Evolutionary conservation across 441 rosid species (phyloP), one percentile per base, ranked within the genome.

Genomic region (Lepidium campestre): DNA sequence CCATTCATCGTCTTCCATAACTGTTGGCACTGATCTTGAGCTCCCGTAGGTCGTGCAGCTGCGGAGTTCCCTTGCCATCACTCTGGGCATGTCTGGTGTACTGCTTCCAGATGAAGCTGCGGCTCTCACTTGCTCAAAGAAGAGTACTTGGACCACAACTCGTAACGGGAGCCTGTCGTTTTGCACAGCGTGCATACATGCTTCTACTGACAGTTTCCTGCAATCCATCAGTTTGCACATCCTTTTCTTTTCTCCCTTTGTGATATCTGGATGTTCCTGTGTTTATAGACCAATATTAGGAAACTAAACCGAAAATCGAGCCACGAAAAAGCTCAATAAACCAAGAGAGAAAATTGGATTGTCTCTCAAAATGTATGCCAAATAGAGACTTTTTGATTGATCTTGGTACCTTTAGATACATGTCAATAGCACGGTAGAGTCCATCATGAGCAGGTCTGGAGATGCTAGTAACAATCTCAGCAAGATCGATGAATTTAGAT

Each of bases 221-320:
- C 98, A 92, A 71, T 92, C 96, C 96, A 91, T 89, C 65, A 91
- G 66, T 70, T 80, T 86, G 82, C 98, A 91, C 71, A 91, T 81
- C 72, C 75, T 81, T 83, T 86, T 89, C 79, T 89, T 87, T 60
- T 87, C 94, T 40, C 85, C 69, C 79, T 90, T 90, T 81, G 81
- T 80, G 66, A 88, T 84, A 25, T 77, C 81, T 2, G 78, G 82
- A 71, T 90, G 97, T 60, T 82, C 93, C 97, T 88, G 78, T 79
- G 64, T 29, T 8, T 1, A 31, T 18, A 48, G 53, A 10, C 40
- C 3, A 47, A 1, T 46, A 31, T 40, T 15, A 14, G 6, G 15
- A 61, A 52, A 62, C 48, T 10, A 63, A 37, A 47, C 7, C 13
- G 0, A 40, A 35, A 20, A 12, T 13, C 12, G 4, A 36, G 6